phyloP scores from a whole-genome alignment of 2,329 filamentous ascomycete genomes.

The Aurifilum marmelostoma region DNA sequence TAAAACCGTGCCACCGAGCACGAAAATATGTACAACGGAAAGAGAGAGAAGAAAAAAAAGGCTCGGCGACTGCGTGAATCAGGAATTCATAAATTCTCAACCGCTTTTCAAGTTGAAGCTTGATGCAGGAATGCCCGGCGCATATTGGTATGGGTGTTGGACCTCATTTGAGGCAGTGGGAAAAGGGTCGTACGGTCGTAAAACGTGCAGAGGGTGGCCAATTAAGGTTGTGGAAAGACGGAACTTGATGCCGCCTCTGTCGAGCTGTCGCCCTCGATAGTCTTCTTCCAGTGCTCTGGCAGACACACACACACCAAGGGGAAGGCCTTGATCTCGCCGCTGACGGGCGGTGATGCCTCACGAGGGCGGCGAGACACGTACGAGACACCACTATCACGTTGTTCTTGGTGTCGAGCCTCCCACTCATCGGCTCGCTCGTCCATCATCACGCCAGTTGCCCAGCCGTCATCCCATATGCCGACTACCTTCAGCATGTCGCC shows the following conservation, averaged over 20 bases:
- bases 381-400: slow-evolving; percentile 92
- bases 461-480: slow-evolving; percentile 98
- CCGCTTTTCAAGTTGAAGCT: slow-evolving; percentile 9
- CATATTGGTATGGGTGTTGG: slow-evolving; percentile 22
- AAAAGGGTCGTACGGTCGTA: slow-evolving; percentile 31
- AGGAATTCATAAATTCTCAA: slow-evolving; percentile 3
- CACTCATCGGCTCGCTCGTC: slow-evolving; percentile 86
- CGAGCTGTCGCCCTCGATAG: slow-evolving; percentile 85
- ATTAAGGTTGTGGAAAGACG: slow-evolving; percentile 31
- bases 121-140: slow-evolving; percentile 19
- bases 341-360: slow-evolving; percentile 64
- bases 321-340: slow-evolving; percentile 95
- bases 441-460: slow-evolving; percentile 90
- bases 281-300: slow-evolving; percentile 95
- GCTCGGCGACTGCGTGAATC: slow-evolving; percentile 2
- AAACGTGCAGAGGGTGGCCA: neutral
- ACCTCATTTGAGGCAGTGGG: slow-evolving; percentile 30
- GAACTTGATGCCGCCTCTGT: slow-evolving; percentile 63
- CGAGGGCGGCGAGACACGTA: slow-evolving; percentile 68
- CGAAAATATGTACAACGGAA: slow-evolving; percentile 21
- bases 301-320: slow-evolving; percentile 94
- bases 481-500: slow-evolving; percentile 98
- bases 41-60: neutral
- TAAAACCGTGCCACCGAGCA: slow-evolving; percentile 6
- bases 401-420: slow-evolving; percentile 73